A percentile compares a stretch with the other conserved stretches of the same genome.
These are phyloP conservation scores for Pulveroboletus frians DNA, from an alignment of 768 basidiomycete species.

Conservation along the genomic window DNA sequence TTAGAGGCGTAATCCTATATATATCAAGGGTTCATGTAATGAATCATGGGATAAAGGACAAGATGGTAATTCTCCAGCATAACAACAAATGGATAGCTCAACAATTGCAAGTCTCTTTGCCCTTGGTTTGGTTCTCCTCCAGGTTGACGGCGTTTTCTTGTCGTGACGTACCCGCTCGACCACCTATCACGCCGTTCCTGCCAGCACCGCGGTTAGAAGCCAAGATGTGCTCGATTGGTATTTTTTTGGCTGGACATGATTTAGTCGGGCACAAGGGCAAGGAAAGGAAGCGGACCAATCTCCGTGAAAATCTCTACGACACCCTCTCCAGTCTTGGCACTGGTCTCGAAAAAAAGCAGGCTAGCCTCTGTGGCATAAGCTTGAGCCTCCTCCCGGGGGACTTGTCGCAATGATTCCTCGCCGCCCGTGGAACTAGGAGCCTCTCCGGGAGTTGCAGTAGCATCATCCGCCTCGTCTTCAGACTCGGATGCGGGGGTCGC, in stretches of 20 bases:
- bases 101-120: conserved; percentile 79
- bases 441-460: conserved; percentile 83
- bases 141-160: conserved; percentile 61
- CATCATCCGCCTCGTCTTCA: conserved; percentile 89
- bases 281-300: conserved; percentile 61
- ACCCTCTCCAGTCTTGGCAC: conserved; percentile 94
- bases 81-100: conserved; percentile 34
- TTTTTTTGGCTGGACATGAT: conserved; percentile 61
- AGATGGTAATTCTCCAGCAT: conserved; percentile 14
- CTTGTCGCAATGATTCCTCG: conserved; percentile 80
- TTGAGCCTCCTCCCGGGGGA: conserved; percentile 90
- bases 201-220: conserved; percentile 71
- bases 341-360: conserved; percentile 94
- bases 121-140: conserved; percentile 59
- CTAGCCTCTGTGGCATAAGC: conserved; percentile 96
- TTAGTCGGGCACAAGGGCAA: neutral
- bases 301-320: conserved; percentile 97
- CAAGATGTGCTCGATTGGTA: conserved; percentile 90
- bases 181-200: conserved; percentile 53
- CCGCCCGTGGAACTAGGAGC: conserved; percentile 41
- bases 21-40: conserved; percentile 19
- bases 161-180: conserved; percentile 45
- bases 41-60: conserved; percentile 17
- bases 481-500: conserved; percentile 55
- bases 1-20: conserved; percentile 21